phyloP scores from a whole-genome alignment of 2,329 filamentous ascomycete genomes.

The Trichothecium roseum region DNA sequence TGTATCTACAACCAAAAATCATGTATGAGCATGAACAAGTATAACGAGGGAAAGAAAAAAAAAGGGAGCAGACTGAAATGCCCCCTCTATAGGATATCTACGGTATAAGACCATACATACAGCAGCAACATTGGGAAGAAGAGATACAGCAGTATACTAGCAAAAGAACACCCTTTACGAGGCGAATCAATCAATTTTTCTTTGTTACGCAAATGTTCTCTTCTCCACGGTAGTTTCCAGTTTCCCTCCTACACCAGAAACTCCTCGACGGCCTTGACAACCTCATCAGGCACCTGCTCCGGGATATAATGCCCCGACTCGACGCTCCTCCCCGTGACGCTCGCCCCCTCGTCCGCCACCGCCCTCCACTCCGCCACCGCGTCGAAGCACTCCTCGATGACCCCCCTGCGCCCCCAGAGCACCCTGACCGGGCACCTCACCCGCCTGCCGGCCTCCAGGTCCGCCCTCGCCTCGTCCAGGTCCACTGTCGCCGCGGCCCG shows the following conservation, averaged over 20 bases:
- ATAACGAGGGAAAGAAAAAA: too few species aligned
- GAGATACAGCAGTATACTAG: too few species aligned
- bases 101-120: too few species aligned
- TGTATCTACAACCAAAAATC: too few species aligned
- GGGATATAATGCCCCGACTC: constrained; percentile 38
- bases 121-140: too few species aligned
- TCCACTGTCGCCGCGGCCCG: constrained; percentile 40
- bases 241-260: constrained; percentile 29
- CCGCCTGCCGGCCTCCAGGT: constrained; percentile 29
- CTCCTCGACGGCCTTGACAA: constrained; percentile 27
- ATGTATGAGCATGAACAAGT: too few species aligned
- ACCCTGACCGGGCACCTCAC: constrained; percentile 36
- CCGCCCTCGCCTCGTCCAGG: constrained; percentile 35
- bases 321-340: constrained; percentile 29
- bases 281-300: constrained; percentile 37
- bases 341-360: constrained; percentile 24
- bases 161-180: too few species aligned
- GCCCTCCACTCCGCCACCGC: constrained; percentile 38
- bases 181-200: too few species aligned
- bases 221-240: too few species aligned
- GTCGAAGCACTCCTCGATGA: constrained; percentile 39
- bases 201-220: too few species aligned
- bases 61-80: too few species aligned
- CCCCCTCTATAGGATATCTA: too few species aligned
- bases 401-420: constrained; percentile 37